Evolutionary conservation across 2,329 filamentous ascomycete species (phyloP).

Genomic region (Penicillium digitatum): DNA sequence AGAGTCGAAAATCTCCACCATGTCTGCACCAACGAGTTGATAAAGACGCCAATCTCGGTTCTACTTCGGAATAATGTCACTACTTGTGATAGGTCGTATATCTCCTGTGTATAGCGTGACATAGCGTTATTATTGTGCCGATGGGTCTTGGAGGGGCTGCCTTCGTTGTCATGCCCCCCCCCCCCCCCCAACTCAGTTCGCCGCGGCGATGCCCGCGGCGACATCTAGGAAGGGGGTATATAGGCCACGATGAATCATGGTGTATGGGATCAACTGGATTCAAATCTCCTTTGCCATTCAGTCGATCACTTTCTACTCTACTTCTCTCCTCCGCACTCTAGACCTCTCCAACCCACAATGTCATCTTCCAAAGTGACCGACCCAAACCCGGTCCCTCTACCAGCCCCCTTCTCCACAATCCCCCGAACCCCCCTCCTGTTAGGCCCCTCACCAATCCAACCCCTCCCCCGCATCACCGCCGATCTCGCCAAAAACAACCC

Average conservation of each 20-base stretch:
- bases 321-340: neutral
- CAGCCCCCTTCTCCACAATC: constrained; percentile 61
- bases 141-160: neutral
- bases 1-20: neutral
- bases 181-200: neutral
- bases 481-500: constrained; percentile 48
- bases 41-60: neutral
- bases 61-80: neutral
- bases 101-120: neutral
- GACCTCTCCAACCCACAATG: neutral
- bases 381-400: constrained; percentile 40
- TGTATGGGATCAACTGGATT: neutral
- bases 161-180: neutral
- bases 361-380: neutral
- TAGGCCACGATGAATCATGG: neutral
- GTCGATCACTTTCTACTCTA: neutral
- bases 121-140: neutral
- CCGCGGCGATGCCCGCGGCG: constrained; percentile 2
- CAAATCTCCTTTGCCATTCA: neutral
- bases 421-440: constrained; percentile 61
- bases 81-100: neutral
- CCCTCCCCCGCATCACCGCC: constrained; percentile 60
- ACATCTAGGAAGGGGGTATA: neutral
- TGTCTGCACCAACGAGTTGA: neutral
- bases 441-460: constrained; percentile 65